These are phyloP conservation scores for Rhodomyrtus psidioides DNA, from an alignment of 441 rosid species.

Conservation along the genomic window DNA sequence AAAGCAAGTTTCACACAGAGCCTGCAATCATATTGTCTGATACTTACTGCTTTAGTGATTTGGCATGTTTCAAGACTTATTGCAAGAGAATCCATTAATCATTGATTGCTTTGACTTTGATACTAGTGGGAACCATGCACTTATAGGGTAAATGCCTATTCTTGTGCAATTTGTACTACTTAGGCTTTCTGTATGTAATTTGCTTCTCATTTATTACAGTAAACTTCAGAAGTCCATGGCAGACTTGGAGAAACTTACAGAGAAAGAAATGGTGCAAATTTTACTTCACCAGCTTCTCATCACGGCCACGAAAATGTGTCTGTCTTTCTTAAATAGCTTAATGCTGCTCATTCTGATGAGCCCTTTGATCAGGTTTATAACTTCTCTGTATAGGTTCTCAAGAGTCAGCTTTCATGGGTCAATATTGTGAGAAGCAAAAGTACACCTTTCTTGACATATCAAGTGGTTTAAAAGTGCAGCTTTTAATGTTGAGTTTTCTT, in stretches of 20 bases:
- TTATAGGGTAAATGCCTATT: conserved; percentile 40
- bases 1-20: too few species aligned
- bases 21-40: too few species aligned
- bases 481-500: too few species aligned
- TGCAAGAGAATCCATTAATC: too few species aligned
- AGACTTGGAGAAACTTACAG: conserved; percentile 52
- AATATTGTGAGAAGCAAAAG: conserved; percentile 48
- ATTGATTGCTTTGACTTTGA: too few species aligned
- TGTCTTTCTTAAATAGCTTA: not conserved
- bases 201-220: conserved; percentile 25
- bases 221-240: conserved; percentile 60
- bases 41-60: too few species aligned
- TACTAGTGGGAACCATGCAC: too few species aligned
- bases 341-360: not conserved
- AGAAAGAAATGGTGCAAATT: conserved; percentile 37
- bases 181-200: not conserved
- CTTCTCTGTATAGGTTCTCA: conserved; percentile 33
- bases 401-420: conserved; percentile 73
- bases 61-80: too few species aligned
- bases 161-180: not conserved
- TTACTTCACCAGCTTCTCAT: conserved; percentile 31
- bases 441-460: conserved; percentile 73
- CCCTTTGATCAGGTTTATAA: not conserved
- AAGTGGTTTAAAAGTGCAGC: conserved; percentile 60
- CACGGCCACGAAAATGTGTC: conserved; percentile 50